Evolutionary conservation across 768 basidiomycete genomes (phyloP), one percentile per base, ranked within the genome.

Genomic region (Psilocybe cubensis): DNA sequence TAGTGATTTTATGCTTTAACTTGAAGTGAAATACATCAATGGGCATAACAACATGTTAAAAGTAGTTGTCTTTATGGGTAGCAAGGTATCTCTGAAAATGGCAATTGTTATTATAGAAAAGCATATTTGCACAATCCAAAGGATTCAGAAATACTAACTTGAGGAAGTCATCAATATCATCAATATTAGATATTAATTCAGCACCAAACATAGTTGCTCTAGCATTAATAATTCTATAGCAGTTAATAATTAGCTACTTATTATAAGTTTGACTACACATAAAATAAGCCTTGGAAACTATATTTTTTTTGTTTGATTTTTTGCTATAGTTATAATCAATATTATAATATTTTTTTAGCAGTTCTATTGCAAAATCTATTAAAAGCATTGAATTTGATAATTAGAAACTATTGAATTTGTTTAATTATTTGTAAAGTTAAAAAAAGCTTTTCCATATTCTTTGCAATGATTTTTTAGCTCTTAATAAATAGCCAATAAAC

Each of bases 1-100:
- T 40, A 3, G 57, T 57, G 14, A 55, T 23, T 11, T 50, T 57
- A 38, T 67, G 63, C 48, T 67, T 67, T 1, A 38, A 51, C 8
- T 57, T 52, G 48, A 65, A 67, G 40, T 67, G 66, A 23, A 55
- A 66, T 1, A 58, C 61, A 45, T 66, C 60, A 17, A 66, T 59
- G 17, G 54, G 55, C 10, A 64, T 40, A 17, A 55, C 54, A 7
- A 61, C 45, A 12, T 43, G 40, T 25, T 58, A n/a, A 42, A 56
- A 59, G 14, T 33, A 58, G 9, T 20, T 28, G 56, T 64, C 58
- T 8, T 57, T 58, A 17, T 53, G 33, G 1, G 52, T 54, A 23
- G 23, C 35, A 4, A 55, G 23, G 27, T 54, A 58, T 21, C 50
- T 40, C 12, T 57, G 53, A 4, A 53, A 21, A 20, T 45, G 49